Base-by-base conservation (phyloP, 169 alveolate genomes). In the Condylostoma magnum region DNA sequence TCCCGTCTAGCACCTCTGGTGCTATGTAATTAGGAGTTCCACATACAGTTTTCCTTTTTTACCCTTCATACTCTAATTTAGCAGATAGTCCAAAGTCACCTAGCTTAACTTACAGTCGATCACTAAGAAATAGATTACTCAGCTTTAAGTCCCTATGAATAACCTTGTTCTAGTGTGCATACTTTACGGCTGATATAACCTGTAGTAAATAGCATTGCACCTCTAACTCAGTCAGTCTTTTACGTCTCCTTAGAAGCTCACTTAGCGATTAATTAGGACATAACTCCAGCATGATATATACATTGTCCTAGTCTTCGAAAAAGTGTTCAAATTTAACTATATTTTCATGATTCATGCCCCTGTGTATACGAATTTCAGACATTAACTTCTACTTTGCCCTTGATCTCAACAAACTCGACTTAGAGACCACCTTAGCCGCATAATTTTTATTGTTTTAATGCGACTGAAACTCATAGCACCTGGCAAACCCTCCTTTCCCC, bases 11-110 rank as follows among this genome's bases (percentile, higher is more conserved):
- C 1, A 91, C 78, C 71, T 91, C 96, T 5, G 96, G 93, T 1
- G 95, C 94, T 0, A 91, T 87, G 66, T 91, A 91, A 65, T 91
- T 91, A 18, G 96, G 96, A 4, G 95, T 91, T 33, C 96, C 96
- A 57, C 96, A 91, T n/a, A 91, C 83, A 18, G 96, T 87, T 33
- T 87, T 68, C 77, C 81, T 80, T 43, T 77, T 83, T 58, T 91
- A 91, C 0, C 92, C 96, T 37, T 88, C 94, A 66, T 72, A 85
- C n/a, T 88, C 95, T 28, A 91, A 76, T 73, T 91, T 85, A 6
- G 95, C 81, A 6, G 95, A 95, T 28, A 88, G 72, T n/a, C 96
- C 96, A 58, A 91, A 89, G 70, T 91, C 96, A 18, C 96, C 96
- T 44, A 88, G 60, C 73, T 91, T 91, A 18, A 90, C 50, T 72